A percentile compares a stretch with the other conserved stretches of the same genome.
Conservation (phyloP, 805 yeast genomes). For the Kurtzmaniella fragi region DNA sequence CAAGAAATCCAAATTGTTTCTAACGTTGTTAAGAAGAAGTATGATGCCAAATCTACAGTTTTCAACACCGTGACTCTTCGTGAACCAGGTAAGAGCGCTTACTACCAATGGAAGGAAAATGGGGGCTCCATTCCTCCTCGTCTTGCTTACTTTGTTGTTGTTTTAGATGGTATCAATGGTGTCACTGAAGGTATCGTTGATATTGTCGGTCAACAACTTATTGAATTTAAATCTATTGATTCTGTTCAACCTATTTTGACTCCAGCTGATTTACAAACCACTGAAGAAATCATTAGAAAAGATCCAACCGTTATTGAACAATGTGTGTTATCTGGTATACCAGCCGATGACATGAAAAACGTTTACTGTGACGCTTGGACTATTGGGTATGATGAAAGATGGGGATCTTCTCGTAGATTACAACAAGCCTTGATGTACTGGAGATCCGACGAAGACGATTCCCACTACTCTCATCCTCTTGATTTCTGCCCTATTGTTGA, state of each 20-base stretch:
- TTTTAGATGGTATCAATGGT: conserved; percentile 55
- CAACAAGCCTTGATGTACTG: conserved; percentile 81
- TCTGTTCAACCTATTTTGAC: conserved; percentile 76
- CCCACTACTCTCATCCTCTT: conserved; percentile 69
- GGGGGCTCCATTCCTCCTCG: conserved; percentile 63
- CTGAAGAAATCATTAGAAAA: conserved; percentile 62
- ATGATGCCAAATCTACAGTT: conserved; percentile 39
- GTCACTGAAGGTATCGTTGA: conserved; percentile 70
- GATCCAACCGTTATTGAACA: conserved; percentile 71
- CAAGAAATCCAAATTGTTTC: conserved; percentile 59
- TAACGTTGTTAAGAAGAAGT: conserved; percentile 45
- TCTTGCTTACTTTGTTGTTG: conserved; percentile 59
- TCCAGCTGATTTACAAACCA: conserved; percentile 56
- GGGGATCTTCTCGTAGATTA: conserved; percentile 70
- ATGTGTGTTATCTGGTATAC: conserved; percentile 65
- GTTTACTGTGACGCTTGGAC: conserved; percentile 68
- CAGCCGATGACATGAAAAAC: conserved; percentile 55
- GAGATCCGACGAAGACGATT: conserved; percentile 71
- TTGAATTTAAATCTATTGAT: conserved; percentile 43
- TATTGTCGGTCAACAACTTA: conserved; percentile 42
- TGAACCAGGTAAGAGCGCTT: conserved; percentile 65
- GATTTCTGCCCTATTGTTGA: conserved; percentile 83
- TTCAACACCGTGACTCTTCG: conserved; percentile 68
- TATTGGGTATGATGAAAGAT: conserved; percentile 68
- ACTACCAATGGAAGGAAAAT: conserved; percentile 60